Percentiles rank a stretch among this genome's conserved stretches.
Conservation (phyloP, 2,329 filamentous ascomycete species). For the Cordyceps cateniannulata region DNA sequence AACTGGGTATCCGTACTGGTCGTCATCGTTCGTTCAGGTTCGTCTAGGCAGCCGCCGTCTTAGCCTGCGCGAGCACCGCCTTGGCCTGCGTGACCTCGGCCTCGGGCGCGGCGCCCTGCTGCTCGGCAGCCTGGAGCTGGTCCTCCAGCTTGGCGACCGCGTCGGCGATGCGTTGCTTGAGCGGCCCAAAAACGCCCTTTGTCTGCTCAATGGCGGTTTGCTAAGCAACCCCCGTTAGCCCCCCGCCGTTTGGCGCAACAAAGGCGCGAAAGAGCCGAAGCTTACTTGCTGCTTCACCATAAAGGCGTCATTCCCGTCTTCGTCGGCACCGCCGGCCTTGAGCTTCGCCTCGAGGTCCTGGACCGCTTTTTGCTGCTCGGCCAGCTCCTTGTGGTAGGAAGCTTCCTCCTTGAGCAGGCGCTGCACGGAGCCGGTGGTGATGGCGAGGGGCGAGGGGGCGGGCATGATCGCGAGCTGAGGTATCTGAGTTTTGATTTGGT, state of each 20-base stretch:
- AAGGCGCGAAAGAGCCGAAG: not conserved
- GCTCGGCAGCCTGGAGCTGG: slow-evolving; percentile 60
- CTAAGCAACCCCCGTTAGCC: slow-evolving; percentile 36
- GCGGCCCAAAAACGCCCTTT: slow-evolving; percentile 67
- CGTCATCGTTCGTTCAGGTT: not conserved
- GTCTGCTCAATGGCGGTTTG: slow-evolving; percentile 81
- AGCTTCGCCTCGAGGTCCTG: slow-evolving; percentile 59
- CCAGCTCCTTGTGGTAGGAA: slow-evolving; percentile 82
- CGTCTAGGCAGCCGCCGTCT: slow-evolving; percentile 21
- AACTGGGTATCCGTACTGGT: slow-evolving; percentile 16
- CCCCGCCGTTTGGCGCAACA: not conserved
- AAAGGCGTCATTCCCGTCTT: slow-evolving; percentile 71
- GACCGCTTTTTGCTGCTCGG: slow-evolving; percentile 66
- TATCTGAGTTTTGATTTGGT: not conserved
- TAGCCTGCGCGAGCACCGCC: slow-evolving; percentile 44
- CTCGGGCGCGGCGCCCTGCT: slow-evolving; percentile 36
- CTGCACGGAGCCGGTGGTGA: slow-evolving; percentile 71
- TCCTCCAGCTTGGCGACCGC: slow-evolving; percentile 69
- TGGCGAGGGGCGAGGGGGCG: slow-evolving; percentile 66
- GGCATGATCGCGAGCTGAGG: slow-evolving; percentile 50
- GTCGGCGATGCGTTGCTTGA: slow-evolving; percentile 64
- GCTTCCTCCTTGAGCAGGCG: slow-evolving; percentile 88
- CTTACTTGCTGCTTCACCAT: slow-evolving; percentile 80
- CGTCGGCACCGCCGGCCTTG: slow-evolving; percentile 39
- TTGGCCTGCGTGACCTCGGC: slow-evolving; percentile 51